A percentile compares a stretch with the other conserved stretches of the same genome.
phyloP scores from a whole-genome alignment of 805 yeast species.

The Candida endomychidarum region DNA sequence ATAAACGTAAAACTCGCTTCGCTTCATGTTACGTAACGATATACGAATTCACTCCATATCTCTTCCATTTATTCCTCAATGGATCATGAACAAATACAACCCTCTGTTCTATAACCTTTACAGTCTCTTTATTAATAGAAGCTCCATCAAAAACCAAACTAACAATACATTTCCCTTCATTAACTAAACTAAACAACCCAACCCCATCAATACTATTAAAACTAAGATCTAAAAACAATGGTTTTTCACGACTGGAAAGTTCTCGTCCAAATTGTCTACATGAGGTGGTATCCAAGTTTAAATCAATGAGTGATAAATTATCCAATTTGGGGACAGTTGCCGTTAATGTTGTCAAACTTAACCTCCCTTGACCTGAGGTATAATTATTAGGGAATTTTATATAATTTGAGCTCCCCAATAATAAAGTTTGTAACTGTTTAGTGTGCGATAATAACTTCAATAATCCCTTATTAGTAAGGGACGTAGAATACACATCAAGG shows the following conservation, averaged over 20 bases:
- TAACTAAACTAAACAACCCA: constrained; percentile 35
- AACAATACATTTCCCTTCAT: constrained; percentile 19
- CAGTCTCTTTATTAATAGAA: constrained; percentile 29
- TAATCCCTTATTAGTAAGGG: constrained; percentile 41
- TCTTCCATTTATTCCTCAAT: constrained; percentile 29
- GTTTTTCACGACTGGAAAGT: constrained; percentile 15
- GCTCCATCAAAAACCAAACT: constrained; percentile 33
- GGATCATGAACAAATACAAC: constrained; percentile 24
- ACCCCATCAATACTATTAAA: constrained; percentile 38
- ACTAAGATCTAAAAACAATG: constrained; percentile 34
- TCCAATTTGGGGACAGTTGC: constrained; percentile 20
- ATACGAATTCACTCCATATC: constrained; percentile 36
- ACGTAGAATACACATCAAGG: constrained; percentile 42
- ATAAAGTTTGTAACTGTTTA: constrained; percentile 30
- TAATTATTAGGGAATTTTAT: constrained; percentile 26
- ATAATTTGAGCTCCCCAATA: constrained; percentile 32
- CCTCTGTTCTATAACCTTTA: constrained; percentile 20
- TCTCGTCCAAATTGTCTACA: constrained; percentile 30
- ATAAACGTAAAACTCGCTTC: too few relatives aligned
- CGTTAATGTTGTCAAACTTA: constrained; percentile 21
- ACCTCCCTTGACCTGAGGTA: constrained; percentile 12
- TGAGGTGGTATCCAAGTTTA: constrained; percentile 36
- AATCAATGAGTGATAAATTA: constrained; percentile 30
- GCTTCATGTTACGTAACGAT: too few relatives aligned
- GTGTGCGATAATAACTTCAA: constrained; percentile 34